A percentile compares a stretch with the other conserved stretches of the same genome.
Conservation (phyloP, 2,329 filamentous ascomycete species). For the Aspergillus costaricaensis region DNA sequence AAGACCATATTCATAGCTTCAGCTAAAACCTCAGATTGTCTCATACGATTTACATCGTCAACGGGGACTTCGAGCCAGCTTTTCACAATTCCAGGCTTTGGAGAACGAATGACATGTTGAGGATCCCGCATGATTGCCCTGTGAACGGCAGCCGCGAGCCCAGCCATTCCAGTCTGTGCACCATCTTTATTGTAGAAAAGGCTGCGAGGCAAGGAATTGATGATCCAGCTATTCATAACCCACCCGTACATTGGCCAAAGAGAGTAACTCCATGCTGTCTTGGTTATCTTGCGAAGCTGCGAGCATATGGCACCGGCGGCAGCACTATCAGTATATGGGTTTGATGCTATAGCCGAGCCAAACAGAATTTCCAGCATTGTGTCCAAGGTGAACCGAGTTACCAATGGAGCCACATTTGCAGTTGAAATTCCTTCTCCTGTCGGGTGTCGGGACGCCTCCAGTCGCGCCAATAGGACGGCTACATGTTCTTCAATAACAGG, state of each 20-base stretch:
- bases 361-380: slow-evolving; percentile 21
- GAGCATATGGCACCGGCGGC: slow-evolving; percentile 8
- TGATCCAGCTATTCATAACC: slow-evolving; percentile 18
- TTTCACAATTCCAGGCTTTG: slow-evolving; percentile 19
- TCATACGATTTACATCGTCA: slow-evolving; percentile 19
- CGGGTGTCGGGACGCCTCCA: not conserved
- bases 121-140: slow-evolving; percentile 11
- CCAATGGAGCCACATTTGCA: slow-evolving; percentile 17
- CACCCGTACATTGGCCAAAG: slow-evolving; percentile 19
- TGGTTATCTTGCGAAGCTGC: slow-evolving; percentile 14
- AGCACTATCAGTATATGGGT: slow-evolving; percentile 17
- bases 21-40: slow-evolving; percentile 10
- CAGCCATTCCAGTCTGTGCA: slow-evolving; percentile 6
- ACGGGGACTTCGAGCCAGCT: slow-evolving; percentile 18
- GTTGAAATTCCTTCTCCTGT: not conserved
- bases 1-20: slow-evolving; percentile 21
- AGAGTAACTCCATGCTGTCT: slow-evolving; percentile 20
- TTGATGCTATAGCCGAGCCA: slow-evolving; percentile 13
- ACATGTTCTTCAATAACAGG: slow-evolving; percentile 17
- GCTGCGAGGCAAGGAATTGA: slow-evolving; percentile 7
- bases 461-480: slow-evolving; percentile 11
- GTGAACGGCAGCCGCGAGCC: slow-evolving; percentile 9
- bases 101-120: not conserved
- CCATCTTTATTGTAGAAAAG: slow-evolving; percentile 4
- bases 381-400: slow-evolving; percentile 20